Evolutionary conservation across 306 rosid species (phyloP).

Genomic region (Trifolium dubium): DNA sequence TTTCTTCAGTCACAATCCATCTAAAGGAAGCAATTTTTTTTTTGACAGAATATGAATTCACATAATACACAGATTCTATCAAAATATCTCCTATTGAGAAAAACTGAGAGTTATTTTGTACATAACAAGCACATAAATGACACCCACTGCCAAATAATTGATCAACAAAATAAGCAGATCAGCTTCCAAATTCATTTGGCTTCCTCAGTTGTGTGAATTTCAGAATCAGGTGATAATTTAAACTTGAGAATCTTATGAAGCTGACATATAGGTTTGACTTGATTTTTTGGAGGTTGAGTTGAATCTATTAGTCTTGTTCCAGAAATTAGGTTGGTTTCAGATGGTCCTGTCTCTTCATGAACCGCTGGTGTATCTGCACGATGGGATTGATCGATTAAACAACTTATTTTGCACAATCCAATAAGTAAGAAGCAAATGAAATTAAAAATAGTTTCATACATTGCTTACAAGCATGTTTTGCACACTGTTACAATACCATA

Average conservation of each 20-base stretch:
- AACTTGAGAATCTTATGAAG: conserved; percentile 71
- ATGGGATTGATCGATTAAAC: conserved; percentile 19
- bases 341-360: conserved; percentile 78
- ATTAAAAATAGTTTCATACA: background rate
- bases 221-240: conserved; percentile 60
- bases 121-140: background rate
- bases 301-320: conserved; percentile 67
- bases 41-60: too few species aligned
- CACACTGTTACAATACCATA: background rate
- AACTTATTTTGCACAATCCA: conserved; percentile 2
- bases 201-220: conserved; percentile 43
- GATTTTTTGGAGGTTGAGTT: conserved; percentile 58
- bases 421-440: conserved; percentile 14
- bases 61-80: too few species aligned
- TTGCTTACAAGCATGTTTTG: conserved; percentile 6
- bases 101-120: background rate
- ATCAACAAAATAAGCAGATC: background rate
- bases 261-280: conserved; percentile 62
- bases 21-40: too few species aligned
- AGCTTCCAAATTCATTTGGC: conserved; percentile 36
- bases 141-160: background rate
- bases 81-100: background rate
- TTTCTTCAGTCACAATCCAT: too few species aligned
- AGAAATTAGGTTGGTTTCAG: conserved; percentile 58
- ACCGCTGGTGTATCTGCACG: conserved; percentile 61